Evolutionary conservation across 257 asterid species (phyloP).

Genomic region (Solanum commersonii): DNA sequence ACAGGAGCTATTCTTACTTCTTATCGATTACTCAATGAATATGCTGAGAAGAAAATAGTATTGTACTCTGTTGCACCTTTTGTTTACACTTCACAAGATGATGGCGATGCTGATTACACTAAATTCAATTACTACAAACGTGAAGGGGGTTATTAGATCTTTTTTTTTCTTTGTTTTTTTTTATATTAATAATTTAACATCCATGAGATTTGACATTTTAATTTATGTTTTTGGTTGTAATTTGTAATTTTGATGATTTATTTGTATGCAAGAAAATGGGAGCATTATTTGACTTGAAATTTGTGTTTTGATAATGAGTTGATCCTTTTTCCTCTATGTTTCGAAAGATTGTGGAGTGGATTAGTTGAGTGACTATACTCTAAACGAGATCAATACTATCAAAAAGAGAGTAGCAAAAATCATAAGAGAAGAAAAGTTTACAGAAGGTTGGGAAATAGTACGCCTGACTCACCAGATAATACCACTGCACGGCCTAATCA

Average conservation of each 20-base stretch:
- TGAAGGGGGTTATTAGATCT: not conserved
- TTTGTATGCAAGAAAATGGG: not conserved
- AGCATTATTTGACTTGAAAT: not conserved
- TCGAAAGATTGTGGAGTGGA: not conserved
- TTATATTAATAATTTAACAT: not conserved
- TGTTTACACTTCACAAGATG: not conserved
- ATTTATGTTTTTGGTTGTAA: not conserved
- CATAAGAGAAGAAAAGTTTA: too few species aligned
- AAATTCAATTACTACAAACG: not conserved
- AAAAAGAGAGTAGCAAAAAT: too few species aligned
- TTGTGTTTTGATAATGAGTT: not conserved
- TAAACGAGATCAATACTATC: not conserved
- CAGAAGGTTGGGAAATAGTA: too few species aligned
- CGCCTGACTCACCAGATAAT: not conserved
- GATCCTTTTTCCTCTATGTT: not conserved
- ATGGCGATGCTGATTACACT: not conserved
- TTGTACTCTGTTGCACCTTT: slow-evolving; percentile 40
- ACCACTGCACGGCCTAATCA: too few species aligned
- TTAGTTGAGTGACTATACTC: not conserved
- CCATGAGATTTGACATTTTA: not conserved
- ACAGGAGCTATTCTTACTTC: slow-evolving; percentile 24
- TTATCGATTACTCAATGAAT: slow-evolving; percentile 16
- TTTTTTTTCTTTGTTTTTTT: not conserved
- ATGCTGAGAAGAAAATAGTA: slow-evolving; percentile 9
- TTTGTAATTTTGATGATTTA: not conserved